Evolutionary conservation across 345 rosid species (phyloP), one percentile per base, ranked within the genome.

Genomic region (Melastoma malabathricum): DNA sequence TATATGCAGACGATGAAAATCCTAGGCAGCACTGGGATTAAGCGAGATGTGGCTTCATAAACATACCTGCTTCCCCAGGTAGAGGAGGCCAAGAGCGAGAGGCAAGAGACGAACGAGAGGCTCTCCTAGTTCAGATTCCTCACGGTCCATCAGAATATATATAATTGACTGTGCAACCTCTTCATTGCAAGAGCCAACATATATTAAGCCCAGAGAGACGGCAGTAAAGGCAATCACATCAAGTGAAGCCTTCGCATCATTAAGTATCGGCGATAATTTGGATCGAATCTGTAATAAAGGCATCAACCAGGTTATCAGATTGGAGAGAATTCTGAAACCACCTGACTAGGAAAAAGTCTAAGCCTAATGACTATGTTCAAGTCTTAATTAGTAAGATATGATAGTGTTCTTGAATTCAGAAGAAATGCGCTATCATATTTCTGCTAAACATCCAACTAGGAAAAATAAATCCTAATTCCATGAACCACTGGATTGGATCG

Each of bases 121-220:
- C 45, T 93, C 95, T 55, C 69, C 81, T 55, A 88, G 70, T 62
- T 88, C 90, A 67, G 92, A 74, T 62, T 83, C 89, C 17, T 78
- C 80, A 56, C 94, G 78, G 60, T 83, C 90, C 95, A 81, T 85
- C 50, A 93, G 65, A 48, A 94, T 79, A 77, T 77, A 76, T 62
- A 83, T 83, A 29, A 93, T 88, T 54, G 90, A 86, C 51, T 93
- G 88, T 13, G 97, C 95, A 47, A 93, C 94, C 59, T 83, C 95
- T 73, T 85, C 97, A 47, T 93, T 88, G 70, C 97, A 93, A 23
- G 99, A 93, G 47, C 95, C 90, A 58, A 93, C 94, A 43, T 72
- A 88, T 64, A 88, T 62, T 75, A 93, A 76, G 18, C 99, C 99
- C 79, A 93, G 77, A 34, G 90, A 74, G 63, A 93, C 80, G 41